Conservation (phyloP, 2,329 filamentous ascomycete species). For the Epichloe gansuensis region DNA sequence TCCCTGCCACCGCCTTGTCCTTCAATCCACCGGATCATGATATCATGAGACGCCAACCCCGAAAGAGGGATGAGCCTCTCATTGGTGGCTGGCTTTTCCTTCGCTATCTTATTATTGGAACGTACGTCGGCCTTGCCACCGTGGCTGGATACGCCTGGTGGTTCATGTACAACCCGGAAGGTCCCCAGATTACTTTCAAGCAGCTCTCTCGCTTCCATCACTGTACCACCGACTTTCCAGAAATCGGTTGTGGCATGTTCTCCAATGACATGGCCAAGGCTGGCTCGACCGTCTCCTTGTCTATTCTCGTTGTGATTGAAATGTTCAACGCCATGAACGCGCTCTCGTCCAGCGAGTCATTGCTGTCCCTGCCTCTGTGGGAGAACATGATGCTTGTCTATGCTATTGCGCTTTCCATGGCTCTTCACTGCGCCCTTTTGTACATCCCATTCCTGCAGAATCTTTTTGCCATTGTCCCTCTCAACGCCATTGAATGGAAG, state of each 20-base stretch:
- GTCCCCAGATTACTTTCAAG: conserved; percentile 82
- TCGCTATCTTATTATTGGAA: conserved; percentile 91
- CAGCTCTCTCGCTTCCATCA: conserved; percentile 89
- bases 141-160: conserved; percentile 99
- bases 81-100: conserved; percentile 96
- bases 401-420: conserved; percentile 86
- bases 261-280: conserved; percentile 72
- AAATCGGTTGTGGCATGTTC: conserved; percentile 91
- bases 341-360: conserved; percentile 84
- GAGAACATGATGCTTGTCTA: conserved; percentile 98
- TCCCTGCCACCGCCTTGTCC: conserved; percentile 87
- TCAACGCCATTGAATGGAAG: conserved; percentile 82
- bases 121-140: conserved; percentile 86
- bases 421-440: conserved; percentile 82
- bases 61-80: conserved; percentile 84
- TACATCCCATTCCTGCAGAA: conserved; percentile 82
- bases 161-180: conserved; percentile 91
- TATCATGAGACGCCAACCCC: conserved; percentile 84
- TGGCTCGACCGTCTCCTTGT: conserved; percentile 85
- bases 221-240: conserved; percentile 72
- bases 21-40: conserved; percentile 99
- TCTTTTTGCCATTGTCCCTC: conserved; percentile 80
- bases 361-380: conserved; percentile 91
- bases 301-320: conserved; percentile 89
- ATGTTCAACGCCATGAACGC: conserved; percentile 99